Evolutionary conservation across 2,329 filamentous ascomycete species (phyloP).

Genomic region (Phialophora expanda): DNA sequence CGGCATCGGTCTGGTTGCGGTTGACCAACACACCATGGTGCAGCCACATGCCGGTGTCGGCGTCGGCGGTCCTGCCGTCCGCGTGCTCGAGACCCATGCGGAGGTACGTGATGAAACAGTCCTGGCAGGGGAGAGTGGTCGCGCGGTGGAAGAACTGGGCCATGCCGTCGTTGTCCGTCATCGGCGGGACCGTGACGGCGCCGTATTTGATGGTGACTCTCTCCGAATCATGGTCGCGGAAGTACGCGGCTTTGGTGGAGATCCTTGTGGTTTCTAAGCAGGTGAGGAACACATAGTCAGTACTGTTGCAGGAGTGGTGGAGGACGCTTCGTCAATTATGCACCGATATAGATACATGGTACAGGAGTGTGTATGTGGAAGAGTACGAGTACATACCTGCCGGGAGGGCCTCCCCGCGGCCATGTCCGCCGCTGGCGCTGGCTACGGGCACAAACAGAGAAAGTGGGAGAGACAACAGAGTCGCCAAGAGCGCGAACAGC

Average conservation of each 20-base stretch:
- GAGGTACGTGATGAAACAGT: constrained; percentile 40
- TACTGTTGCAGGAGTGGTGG: not conserved
- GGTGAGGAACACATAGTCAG: not conserved
- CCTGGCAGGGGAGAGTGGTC: constrained; percentile 25
- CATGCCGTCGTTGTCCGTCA: constrained; percentile 29
- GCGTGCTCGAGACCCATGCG: constrained; percentile 41
- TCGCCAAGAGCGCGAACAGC: constrained; percentile 3
- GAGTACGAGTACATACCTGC: constrained; percentile 1
- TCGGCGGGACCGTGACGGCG: constrained; percentile 20
- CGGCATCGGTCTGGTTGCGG: constrained; percentile 10
- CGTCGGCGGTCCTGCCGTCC: constrained; percentile 43
- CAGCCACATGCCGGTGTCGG: constrained; percentile 43
- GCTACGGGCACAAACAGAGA: constrained; percentile 4
- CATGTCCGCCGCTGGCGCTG: constrained; percentile 9
- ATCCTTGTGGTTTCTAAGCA: constrained; percentile 6
- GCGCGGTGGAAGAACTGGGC: constrained; percentile 11
- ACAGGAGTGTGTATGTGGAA: not conserved
- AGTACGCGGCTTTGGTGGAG: constrained; percentile 5
- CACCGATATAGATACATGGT: not conserved
- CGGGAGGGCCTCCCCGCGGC: constrained; percentile 4
- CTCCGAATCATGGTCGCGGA: constrained; percentile 8
- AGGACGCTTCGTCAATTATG: not conserved
- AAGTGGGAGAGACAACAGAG: not conserved
- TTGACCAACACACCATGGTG: constrained; percentile 39
- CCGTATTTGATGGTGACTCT: constrained; percentile 26